Evolutionary conservation across 208 protist genomes (phyloP), one percentile per base, ranked within the genome.

Genomic region (Leishmania tarentolae): DNA sequence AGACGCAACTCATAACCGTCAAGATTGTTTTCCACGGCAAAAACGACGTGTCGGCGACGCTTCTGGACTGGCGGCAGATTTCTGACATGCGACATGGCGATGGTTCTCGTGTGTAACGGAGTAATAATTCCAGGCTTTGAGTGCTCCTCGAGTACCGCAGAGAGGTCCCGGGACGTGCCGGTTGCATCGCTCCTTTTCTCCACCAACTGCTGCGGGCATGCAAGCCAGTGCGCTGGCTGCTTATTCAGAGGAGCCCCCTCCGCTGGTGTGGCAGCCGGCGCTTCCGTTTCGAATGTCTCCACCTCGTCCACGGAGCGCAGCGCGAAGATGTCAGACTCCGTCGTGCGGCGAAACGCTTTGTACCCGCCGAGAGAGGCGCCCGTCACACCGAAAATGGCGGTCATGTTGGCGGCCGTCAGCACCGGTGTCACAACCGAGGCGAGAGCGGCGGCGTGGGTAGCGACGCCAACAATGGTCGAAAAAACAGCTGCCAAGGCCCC

Each of bases 321-420:
- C 80, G 86, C 81, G 71, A 94, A 95, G 31, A 90, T 79, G 68
- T 91, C 87, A 1, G 92, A 89, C 46, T 93, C 90, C 9, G 72
- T 83, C 17, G 94, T 97, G 69, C 94, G 92, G 11, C 88, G 91
- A 31, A 88, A 84, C 2, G 90, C 94, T 56, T 91, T 93, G 83
- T 94, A 97, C 50, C 92, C 94, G 40, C 86, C 87, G 19, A 97
- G 85, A 53, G 89, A 89, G 0, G 85, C 92, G n/a, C 94, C 94
- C 7, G 87, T 80, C 46, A 88, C 87, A 52, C 92, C 94, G 73
- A 96, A 96, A 68, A 96, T 87, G 21, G 89, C 91, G 17, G 91
- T 93, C 42, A 97, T 46, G 66, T 93, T 92, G 7, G 90, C 85
- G 3, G 86, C 88, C 21, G 94, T 94, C 6, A 97, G 84, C 35